Evolutionary conservation across 2,329 filamentous ascomycete species (phyloP).

Genomic region (Purpureocillium takamizusanense): DNA sequence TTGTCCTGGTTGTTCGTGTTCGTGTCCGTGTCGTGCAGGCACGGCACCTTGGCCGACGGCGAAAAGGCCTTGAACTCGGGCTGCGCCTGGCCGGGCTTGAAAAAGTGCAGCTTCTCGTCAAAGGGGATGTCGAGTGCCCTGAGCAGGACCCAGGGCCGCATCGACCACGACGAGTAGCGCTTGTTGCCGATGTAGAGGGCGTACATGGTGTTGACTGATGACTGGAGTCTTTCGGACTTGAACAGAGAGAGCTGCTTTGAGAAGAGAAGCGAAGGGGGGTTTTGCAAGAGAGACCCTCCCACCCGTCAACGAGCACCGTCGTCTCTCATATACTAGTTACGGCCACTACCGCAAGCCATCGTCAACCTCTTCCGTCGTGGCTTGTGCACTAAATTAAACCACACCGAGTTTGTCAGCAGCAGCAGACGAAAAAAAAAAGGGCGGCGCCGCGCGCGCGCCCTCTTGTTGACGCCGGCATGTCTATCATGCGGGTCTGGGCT

Average conservation of each 20-base stretch:
- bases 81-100: constrained; percentile 20
- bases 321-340: too few species aligned
- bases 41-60: constrained; percentile 32
- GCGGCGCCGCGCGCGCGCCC: constrained; percentile 4
- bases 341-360: too few species aligned
- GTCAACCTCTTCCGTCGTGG: too few species aligned
- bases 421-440: too few species aligned
- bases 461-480: neutral
- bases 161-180: constrained; percentile 37
- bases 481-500: too few species aligned
- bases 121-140: constrained; percentile 33
- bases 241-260: too few species aligned
- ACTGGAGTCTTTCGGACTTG: too few species aligned
- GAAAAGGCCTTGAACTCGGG: constrained; percentile 27
- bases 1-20: too few species aligned
- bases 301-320: too few species aligned
- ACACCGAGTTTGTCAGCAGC: constrained; percentile 2
- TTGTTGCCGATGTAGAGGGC: constrained; percentile 34
- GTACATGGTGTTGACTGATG: constrained; percentile 26
- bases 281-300: too few species aligned
- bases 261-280: too few species aligned
- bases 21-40: constrained; percentile 27
- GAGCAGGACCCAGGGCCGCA: constrained; percentile 36
- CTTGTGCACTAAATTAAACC: too few species aligned
- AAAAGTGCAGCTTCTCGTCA: constrained; percentile 25